These are phyloP conservation scores for Puccinellia tenuiflora DNA, from an alignment of 176 grass and related monocot genomes.

Conservation along the genomic window DNA sequence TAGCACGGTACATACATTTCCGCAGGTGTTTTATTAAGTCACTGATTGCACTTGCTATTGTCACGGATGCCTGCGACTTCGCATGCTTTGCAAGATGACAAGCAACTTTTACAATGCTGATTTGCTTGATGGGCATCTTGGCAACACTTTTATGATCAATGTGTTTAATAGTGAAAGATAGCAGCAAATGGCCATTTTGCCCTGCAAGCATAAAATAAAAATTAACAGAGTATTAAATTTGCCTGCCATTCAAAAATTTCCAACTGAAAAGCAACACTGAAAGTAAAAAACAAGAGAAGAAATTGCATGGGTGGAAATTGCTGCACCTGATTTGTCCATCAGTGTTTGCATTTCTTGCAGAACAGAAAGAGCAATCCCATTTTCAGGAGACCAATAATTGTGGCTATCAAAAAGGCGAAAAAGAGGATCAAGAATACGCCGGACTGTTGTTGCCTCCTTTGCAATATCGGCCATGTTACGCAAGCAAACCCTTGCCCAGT, in stretches of 20 bases:
- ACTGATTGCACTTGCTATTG: constrained; percentile 69
- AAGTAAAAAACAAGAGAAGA: constrained; percentile 17
- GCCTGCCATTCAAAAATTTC: constrained; percentile 3
- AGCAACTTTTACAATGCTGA: constrained; percentile 82
- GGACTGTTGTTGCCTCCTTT: constrained; percentile 76
- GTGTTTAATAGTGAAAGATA: constrained; percentile 89
- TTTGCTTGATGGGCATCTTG: constrained; percentile 58
- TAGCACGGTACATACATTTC: constrained; percentile 89
- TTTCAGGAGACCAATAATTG: constrained; percentile 79
- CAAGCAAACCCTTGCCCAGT: constrained; percentile 89
- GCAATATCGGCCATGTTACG: constrained; percentile 91
- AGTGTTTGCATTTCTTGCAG: constrained; percentile 79
- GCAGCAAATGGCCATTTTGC: constrained; percentile 74
- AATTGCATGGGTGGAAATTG: constrained; percentile 35
- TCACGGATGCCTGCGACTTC: constrained; percentile 63
- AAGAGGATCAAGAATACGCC: constrained; percentile 82
- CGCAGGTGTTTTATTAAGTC: constrained; percentile 84
- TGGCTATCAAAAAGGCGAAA: constrained; percentile 77
- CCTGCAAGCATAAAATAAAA: constrained; percentile 42
- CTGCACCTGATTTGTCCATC: constrained; percentile 81
- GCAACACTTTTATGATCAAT: constrained; percentile 80
- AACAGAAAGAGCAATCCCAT: constrained; percentile 70
- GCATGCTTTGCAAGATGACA: constrained; percentile 67
- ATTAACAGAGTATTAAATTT: constrained; percentile 3
- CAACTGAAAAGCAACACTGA: not conserved